phyloP scores from a whole-genome alignment of 2,329 filamentous ascomycete species.

The Fonsecaea pedrosoi region DNA sequence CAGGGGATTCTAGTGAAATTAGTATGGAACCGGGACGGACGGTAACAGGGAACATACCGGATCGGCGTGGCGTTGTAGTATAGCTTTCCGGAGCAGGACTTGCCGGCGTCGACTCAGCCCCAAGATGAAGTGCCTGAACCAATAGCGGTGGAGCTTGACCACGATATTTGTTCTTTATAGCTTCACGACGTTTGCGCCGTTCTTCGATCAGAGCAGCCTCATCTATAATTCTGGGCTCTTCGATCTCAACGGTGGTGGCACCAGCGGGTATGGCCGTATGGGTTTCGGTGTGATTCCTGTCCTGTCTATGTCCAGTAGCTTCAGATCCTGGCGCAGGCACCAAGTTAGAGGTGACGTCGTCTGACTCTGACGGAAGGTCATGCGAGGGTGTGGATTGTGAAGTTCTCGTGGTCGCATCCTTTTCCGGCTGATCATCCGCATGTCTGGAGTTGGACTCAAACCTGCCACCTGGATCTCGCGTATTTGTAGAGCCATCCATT shows the following conservation, averaged over 20 bases:
- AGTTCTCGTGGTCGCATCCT: background rate
- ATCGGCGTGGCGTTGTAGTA: conserved; percentile 37
- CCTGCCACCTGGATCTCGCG: background rate
- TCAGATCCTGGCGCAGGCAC: background rate
- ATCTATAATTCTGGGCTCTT: conserved; percentile 69
- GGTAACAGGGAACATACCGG: conserved; percentile 49
- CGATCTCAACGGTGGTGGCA: conserved; percentile 41
- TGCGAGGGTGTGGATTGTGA: background rate
- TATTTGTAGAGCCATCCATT: conserved; percentile 7
- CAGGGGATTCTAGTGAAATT: conserved; percentile 45
- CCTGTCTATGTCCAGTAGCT: background rate
- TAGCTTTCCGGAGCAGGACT: conserved; percentile 55
- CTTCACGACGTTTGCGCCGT: conserved; percentile 81
- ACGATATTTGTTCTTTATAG: conserved; percentile 82
- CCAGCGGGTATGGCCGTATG: conserved; percentile 30
- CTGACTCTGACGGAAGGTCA: background rate
- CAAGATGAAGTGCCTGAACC: conserved; percentile 73
- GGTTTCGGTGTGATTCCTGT: conserved; percentile 9
- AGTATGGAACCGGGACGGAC: conserved; percentile 50
- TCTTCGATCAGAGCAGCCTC: conserved; percentile 85
- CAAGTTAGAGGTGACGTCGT: conserved; percentile 7
- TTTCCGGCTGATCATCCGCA: background rate
- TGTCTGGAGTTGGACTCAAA: conserved; percentile 4
- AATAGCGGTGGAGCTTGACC: conserved; percentile 73
- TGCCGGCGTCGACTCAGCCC: conserved; percentile 63